Base-by-base conservation (phyloP, 257 asterid species). In the Nicotiana undulata region DNA sequence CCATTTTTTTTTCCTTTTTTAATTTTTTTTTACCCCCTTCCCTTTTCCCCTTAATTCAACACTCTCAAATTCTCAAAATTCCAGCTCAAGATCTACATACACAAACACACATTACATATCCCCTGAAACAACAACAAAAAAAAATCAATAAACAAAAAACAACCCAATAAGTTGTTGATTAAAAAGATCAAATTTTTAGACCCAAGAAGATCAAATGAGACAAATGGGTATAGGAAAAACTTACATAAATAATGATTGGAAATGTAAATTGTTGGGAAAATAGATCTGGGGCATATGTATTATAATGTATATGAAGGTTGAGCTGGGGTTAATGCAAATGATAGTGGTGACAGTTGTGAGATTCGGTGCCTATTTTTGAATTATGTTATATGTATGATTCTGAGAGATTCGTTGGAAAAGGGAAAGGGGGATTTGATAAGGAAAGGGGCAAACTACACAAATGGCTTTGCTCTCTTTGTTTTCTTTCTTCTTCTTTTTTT, bases 331-430 rank as follows among this genome's bases (percentile, higher is more conserved):
- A 37, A 66, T 51, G 63, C 59, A 78, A 40, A 80, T 79, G 84
- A 79, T 79, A 84, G 87, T 81, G 83, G 76, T 87, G 92, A 91
- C 90, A 87, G 92, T 82, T 88, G 89, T 85, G 89, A 85, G 85
- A 83, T 82, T 87, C 84, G 34, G 22, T 51, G 56, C 22, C 20
- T 72, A 15, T 4, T 26, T 72, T 72, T 46, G 75, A 64, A 81
- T 26, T 53, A 40, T n/a, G n/a, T n/a, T n/a, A n/a, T n/a, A n/a
- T 40, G 49, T 5, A 52, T 24, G 16, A 56, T 52, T 29, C 13
- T 66, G 40, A 44, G 80, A 72, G 66, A 37, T 13, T 52, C 75
- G 76, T 66, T 77, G 34, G 55, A 7, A 61, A 37, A 70, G 77
- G 77, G 20, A 6, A 44, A 70, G 58, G 44, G 18, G 49, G 60